Percentiles rank a stretch among this genome's conserved stretches.
These are phyloP conservation scores for Thelephora aurantiotincta DNA, from an alignment of 768 basidiomycete genomes.

Conservation along the genomic window DNA sequence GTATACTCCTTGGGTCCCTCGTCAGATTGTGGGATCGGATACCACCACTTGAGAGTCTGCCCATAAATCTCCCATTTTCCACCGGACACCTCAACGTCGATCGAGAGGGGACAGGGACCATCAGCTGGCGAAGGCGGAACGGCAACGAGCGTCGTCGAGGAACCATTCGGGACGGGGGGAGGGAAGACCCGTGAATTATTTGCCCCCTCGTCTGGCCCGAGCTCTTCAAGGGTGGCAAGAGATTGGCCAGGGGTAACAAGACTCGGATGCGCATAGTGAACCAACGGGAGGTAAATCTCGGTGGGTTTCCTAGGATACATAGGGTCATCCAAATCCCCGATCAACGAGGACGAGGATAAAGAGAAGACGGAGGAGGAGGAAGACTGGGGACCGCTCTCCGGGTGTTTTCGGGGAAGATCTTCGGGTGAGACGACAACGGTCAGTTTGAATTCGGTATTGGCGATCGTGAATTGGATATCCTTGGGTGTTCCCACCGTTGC, in stretches of 20 bases:
- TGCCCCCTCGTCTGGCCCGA: background rate
- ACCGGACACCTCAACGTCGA: constrained; percentile 28
- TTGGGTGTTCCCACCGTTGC: constrained; percentile 56
- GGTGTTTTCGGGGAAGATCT: constrained; percentile 25
- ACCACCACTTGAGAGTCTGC: constrained; percentile 32
- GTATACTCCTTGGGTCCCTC: constrained; percentile 18
- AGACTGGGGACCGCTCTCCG: background rate
- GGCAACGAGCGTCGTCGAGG: constrained; percentile 8
- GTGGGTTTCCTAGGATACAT: constrained; percentile 35
- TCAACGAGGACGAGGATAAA: constrained; percentile 9
- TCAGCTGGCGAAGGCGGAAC: background rate
- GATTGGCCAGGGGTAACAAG: background rate
- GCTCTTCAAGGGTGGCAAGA: too few relatives aligned
- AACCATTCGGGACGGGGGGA: background rate
- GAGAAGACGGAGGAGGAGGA: constrained; percentile 6
- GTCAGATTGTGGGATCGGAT: constrained; percentile 16
- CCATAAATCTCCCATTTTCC: constrained; percentile 34
- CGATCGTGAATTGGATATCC: constrained; percentile 65
- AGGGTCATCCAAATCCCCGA: background rate
- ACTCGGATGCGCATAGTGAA: constrained; percentile 53
- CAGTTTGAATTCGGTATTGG: constrained; percentile 54
- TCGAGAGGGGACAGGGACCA: constrained; percentile 17
- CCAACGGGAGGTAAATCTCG: constrained; percentile 82
- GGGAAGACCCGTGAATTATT: background rate
- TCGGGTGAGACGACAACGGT: constrained; percentile 46